These are phyloP conservation scores for Populus euphratica DNA, from an alignment of 345 rosid genomes.

Conservation along the genomic window DNA sequence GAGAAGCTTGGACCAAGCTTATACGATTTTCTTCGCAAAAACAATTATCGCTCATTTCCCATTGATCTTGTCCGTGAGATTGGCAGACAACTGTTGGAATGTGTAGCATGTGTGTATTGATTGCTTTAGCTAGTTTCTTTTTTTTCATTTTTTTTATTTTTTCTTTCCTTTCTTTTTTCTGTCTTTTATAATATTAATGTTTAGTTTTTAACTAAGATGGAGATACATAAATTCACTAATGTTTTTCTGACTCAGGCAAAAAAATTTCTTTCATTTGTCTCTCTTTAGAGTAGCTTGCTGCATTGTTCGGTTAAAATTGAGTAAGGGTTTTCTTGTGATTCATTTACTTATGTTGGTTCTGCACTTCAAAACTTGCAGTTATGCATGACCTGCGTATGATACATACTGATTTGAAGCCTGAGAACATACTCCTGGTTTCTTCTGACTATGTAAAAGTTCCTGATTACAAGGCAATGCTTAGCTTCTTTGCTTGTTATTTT, in stretches of 20 bases:
- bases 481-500: neutral
- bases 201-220: neutral
- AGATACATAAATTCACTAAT: neutral
- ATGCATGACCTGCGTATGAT: constrained; percentile 83
- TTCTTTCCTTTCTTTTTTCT: neutral
- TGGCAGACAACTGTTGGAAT: constrained; percentile 99
- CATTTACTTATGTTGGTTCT: constrained; percentile 16
- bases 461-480: constrained; percentile 57
- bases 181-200: constrained; percentile 2
- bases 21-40: constrained; percentile 98
- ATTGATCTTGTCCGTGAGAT: constrained; percentile 99
- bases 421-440: constrained; percentile 71
- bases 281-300: neutral
- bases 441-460: constrained; percentile 74
- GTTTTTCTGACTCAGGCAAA: neutral
- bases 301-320: constrained; percentile 16
- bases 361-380: constrained; percentile 44
- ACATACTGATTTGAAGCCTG: constrained; percentile 89
- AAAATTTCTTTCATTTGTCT: neutral
- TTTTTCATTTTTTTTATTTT: constrained; percentile 8
- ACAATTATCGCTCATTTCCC: constrained; percentile 97
- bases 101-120: constrained; percentile 99
- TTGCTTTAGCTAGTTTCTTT: constrained; percentile 51
- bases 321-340: neutral
- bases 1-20: constrained; percentile 99